Base-by-base conservation (phyloP, 106 monocot species). In the Dendrobium huoshanense region DNA sequence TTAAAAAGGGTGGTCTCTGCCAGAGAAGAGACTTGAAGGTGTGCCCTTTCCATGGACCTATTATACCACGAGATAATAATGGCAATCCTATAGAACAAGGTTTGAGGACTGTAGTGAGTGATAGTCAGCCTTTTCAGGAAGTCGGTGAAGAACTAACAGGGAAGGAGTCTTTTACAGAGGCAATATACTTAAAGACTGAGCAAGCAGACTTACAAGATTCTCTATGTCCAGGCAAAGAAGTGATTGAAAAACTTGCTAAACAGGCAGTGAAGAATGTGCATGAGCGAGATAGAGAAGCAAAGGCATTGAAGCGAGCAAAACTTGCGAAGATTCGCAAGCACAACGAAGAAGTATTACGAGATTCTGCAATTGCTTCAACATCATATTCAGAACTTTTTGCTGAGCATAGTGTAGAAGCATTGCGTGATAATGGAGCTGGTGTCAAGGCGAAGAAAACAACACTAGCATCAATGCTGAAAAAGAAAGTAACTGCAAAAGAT, bases 21-120 rank as follows among this genome's bases (percentile, higher is more conserved):
- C 95, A 93, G 80, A 91, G 99, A 85, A 95, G 85, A 81, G 99
- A 95, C 81, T 81, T 95, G 73, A 89, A 49, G 79, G 77, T 84
- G 15, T 91, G 95, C 77, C 98, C 98, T 10, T 95, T 98, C 74
- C 98, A 98, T 79, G 98, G 95, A 22, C 89, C 90, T 31, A 89
- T 99, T 24, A 67, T 99, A 29, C 90, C 91, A 20, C 86, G 99
- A 76, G 91, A 99, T 86, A 40, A 79, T 24, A 77, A 90, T 54
- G 95, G 95, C 72, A 91, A 86, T 77, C 90, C 93, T 20, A 75
- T 91, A 20, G 79, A 80, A 74, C 41, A 85, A 43, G 79, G 70
- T 37, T 18, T 65, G 18, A 41, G 25, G 7, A 55, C 55, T 77
- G 79, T 29, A 54, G 42, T 18, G 13, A 18, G 41, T 25, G 42